Base-by-base conservation (phyloP, 2,329 filamentous ascomycete genomes). In the Penicillium sp. region DNA sequence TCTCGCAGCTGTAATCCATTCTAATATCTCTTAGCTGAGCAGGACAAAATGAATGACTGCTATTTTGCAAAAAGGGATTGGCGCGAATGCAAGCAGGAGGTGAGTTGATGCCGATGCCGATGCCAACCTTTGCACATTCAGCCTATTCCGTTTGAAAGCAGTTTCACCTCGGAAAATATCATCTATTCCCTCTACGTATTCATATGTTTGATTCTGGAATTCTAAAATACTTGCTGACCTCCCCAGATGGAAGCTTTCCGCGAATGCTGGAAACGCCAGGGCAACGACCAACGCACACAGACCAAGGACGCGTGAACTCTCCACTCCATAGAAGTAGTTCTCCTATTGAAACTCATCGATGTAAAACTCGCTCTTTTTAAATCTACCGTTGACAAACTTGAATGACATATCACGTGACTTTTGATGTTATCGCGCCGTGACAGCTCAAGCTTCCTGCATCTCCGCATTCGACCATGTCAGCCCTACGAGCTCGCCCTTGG, bases 1-100 rank as follows among this genome's bases (percentile, higher is more conserved):
- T 22, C 10, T 9, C 25, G 6, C 2, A 15, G 16, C 13, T n/a
- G 3, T 3, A 6, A 20, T 14, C 8, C 14, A 28, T 15, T 7
- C 32, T 51, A 13, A 47, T 12, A 38, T 2, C 2, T 2, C 23
- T 30, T 50, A 95, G 90, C 79, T 14, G 90, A 96, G 60, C 95
- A 96, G 58, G 71, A 77, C 37, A 89, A 80, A 58, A 77, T 98
- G 80, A 95, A 88, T 23, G 86, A 96, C 63, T 98, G 92, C 67
- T 95, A 93, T 65, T 95, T 79, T 59, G 87, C 90, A 38, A 95
- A 89, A 74, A 95, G 89, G 62, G 92, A 98, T 62, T 98, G 92
- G 90, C 75, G 92, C 52, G 74, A 76, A 41, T 98, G 92, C 67
- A 84, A 84, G 59, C 74, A 80, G 50, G 90, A 96, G 78, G 90